Base-by-base conservation (phyloP, 78 protist genomes). In the Anaeramoeba flamelloides region DNA sequence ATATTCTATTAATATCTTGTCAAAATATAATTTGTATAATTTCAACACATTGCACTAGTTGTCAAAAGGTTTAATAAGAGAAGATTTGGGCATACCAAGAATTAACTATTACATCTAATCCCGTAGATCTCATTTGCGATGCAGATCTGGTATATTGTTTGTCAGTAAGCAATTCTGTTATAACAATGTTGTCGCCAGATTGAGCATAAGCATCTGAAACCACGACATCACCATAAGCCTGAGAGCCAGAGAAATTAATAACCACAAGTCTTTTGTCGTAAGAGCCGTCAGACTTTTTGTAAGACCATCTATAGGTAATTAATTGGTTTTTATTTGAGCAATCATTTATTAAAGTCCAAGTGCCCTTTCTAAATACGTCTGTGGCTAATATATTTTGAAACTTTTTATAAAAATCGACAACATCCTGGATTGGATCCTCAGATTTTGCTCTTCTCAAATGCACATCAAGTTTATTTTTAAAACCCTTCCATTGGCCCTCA, bases 81-180 rank as follows among this genome's bases (percentile, higher is more conserved):
- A 90, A 90, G 3, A 90, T 88, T 74, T 90, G 91, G 78, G 90
- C 85, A 77, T 79, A 76, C 90, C 88, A 90, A 22, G 91, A 65
- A 36, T 85, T 77, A 36, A 90, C 74, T 38, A 86, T 64, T 26
- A 87, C 91, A 79, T 79, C 80, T 32, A 90, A 78, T 75, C 92
- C 92, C 8, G 83, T 22, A 0, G 79, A 41, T 39, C 85, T 76
- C 82, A 90, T 40, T 37, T 86, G 81, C 40, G 53, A 32, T 30
- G 89, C 89, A 1, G 80, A 75, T 33, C 90, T n/a, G 41, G 41
- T 78, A 38, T 83, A 88, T 38, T 80, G 64, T 2, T 80, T 77
- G 64, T 40, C 85, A 53, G 87, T 77, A 26, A 90, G 40, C 3
- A 87, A n/a, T 37, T 90, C 92, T 0, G 83, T 83, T n/a, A 90